Percentiles rank a stretch among this genome's conserved stretches.
These are phyloP conservation scores for Parascedosporium putredinis DNA, from an alignment of 2,329 filamentous ascomycete species.

Conservation along the genomic window DNA sequence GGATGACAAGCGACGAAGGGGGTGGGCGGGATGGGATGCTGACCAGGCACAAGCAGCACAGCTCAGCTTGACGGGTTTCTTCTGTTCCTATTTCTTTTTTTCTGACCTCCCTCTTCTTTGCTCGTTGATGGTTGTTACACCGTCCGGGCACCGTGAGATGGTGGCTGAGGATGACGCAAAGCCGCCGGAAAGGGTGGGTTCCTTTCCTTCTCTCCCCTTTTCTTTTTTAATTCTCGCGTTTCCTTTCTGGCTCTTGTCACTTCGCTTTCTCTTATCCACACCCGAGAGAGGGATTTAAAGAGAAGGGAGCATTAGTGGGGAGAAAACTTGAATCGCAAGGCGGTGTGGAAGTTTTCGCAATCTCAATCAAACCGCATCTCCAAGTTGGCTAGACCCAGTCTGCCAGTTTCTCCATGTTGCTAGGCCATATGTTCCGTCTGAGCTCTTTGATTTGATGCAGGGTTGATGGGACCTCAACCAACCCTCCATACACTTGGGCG, in stretches of 20 bases:
- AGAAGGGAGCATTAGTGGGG: neutral
- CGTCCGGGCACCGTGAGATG: neutral
- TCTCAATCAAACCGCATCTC: too few relatives aligned
- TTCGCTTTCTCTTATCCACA: too few relatives aligned
- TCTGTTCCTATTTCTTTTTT: neutral
- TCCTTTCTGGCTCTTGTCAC: too few relatives aligned
- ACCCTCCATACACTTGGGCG: too few relatives aligned
- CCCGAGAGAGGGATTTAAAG: too few relatives aligned
- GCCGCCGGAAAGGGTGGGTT: neutral
- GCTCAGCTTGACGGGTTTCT: neutral
- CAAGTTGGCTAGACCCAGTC: too few relatives aligned
- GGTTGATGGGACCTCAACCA: neutral
- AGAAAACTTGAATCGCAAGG: neutral
- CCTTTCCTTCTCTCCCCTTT: too few relatives aligned
- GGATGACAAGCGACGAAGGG: neutral
- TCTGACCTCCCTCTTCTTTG: neutral
- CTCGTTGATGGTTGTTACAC: neutral
- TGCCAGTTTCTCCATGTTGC: neutral
- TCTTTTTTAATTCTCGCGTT: too few relatives aligned
- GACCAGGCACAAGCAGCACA: neutral
- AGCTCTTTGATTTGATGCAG: neutral
- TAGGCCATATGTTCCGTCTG: neutral
- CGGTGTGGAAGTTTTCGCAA: neutral
- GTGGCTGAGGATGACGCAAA: constrained; percentile 1
- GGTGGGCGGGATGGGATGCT: neutral